A percentile compares a stretch with the other conserved stretches of the same genome.
These are phyloP conservation scores for Boletus insuetus DNA, from an alignment of 768 basidiomycete genomes.

Conservation along the genomic window DNA sequence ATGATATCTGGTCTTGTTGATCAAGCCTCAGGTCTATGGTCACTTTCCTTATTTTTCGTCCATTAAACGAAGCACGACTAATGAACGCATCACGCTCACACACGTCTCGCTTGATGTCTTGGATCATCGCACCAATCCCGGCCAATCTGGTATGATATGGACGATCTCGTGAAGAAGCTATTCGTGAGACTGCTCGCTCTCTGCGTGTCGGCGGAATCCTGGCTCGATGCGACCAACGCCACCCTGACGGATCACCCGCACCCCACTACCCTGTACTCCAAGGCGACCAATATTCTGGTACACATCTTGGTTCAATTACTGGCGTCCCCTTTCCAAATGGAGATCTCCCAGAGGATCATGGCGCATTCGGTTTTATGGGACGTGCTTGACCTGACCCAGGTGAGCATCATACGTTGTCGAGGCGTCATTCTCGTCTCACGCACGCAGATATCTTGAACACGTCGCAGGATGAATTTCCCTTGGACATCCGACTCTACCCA, in stretches of 20 bases:
- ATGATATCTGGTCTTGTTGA: conserved; percentile 53
- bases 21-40: conserved; percentile 47
- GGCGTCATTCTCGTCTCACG: conserved; percentile 4
- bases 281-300: conserved; percentile 42
- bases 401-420: not conserved
- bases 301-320: conserved; percentile 42
- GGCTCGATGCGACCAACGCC: conserved; percentile 47
- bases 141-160: conserved; percentile 45
- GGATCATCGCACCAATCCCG: conserved; percentile 47
- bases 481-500: conserved; percentile 41
- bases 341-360: conserved; percentile 17
- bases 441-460: conserved; percentile 35
- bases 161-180: conserved; percentile 46
- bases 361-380: conserved; percentile 23
- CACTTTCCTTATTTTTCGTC: conserved; percentile 53
- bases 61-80: conserved; percentile 50
- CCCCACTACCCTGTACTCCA: conserved; percentile 49
- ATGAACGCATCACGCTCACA: conserved; percentile 56
- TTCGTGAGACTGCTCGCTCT: conserved; percentile 53
- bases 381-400: conserved; percentile 15
- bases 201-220: conserved; percentile 54
- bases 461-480: conserved; percentile 35
- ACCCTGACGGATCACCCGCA: conserved; percentile 39
- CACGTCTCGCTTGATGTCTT: conserved; percentile 56
- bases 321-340: conserved; percentile 19